Conservation (phyloP, 2,329 filamentous ascomycete genomes). For the Epichloe aotearoae region DNA sequence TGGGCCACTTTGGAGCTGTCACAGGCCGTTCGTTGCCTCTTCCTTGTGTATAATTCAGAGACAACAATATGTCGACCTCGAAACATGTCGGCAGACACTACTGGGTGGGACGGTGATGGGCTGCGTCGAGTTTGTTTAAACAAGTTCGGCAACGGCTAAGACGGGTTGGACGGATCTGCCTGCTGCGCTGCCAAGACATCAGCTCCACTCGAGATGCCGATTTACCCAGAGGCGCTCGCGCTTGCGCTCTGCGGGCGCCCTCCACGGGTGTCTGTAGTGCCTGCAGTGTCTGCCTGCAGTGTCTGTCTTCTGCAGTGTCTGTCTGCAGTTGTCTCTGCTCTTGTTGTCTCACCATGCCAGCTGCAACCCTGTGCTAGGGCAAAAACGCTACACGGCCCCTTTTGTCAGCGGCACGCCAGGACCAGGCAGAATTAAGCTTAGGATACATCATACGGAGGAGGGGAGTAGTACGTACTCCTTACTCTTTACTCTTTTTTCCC, state of each 20-base stretch:
- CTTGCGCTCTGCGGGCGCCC: neutral
- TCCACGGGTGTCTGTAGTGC: neutral
- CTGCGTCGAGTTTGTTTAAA: neutral
- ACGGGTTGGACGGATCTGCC: neutral
- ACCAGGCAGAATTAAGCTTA: slow-evolving; percentile 9
- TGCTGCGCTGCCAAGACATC: neutral
- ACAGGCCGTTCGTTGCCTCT: too few relatives aligned
- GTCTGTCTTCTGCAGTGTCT: too few relatives aligned
- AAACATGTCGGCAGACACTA: too few relatives aligned
- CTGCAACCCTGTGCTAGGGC: too few relatives aligned
- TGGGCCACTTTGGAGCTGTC: too few relatives aligned
- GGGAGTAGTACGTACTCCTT: neutral
- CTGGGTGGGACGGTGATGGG: neutral
- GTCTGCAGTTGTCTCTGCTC: neutral
- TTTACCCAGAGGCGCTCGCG: slow-evolving; percentile 3
- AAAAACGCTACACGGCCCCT: too few relatives aligned
- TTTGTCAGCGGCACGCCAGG: neutral
- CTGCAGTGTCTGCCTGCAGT: too few relatives aligned
- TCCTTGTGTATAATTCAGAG: too few relatives aligned
- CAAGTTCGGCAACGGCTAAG: neutral
- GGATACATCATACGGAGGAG: neutral
- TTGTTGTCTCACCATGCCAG: too few relatives aligned
- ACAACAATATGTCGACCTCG: too few relatives aligned
- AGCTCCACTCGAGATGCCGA: slow-evolving; percentile 4
- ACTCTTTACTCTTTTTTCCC: slow-evolving; percentile 2